These are phyloP conservation scores for Mycena sanguinolenta DNA, from an alignment of 768 basidiomycete species.

Conservation along the genomic window DNA sequence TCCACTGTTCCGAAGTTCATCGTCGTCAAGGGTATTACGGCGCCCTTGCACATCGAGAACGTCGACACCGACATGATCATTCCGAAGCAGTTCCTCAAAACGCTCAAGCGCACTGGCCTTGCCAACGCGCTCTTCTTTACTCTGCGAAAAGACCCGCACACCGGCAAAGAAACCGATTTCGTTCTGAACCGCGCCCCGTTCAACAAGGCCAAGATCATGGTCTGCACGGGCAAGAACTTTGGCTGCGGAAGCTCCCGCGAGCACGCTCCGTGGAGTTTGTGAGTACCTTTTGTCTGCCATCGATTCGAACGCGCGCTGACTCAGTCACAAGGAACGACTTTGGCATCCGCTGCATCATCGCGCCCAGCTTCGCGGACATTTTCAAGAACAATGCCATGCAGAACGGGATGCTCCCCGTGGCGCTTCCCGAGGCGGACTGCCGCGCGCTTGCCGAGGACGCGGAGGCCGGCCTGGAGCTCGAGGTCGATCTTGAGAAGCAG, in stretches of 20 bases:
- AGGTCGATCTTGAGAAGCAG: conserved; percentile 87
- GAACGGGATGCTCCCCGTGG: conserved; percentile 91
- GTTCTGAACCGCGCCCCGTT: conserved; percentile 87
- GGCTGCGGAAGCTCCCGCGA: conserved; percentile 93
- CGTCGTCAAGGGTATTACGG: conserved; percentile 79
- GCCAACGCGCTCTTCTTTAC: conserved; percentile 87
- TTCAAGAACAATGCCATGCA: conserved; percentile 93
- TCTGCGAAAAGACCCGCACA: conserved; percentile 82
- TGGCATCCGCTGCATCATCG: conserved; percentile 89
- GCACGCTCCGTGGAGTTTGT: conserved; percentile 92
- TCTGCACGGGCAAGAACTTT: conserved; percentile 91
- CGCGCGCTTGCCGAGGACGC: conserved; percentile 83
- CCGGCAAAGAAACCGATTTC: conserved; percentile 87
- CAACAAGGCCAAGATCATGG: conserved; percentile 80
- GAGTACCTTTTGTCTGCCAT: conserved; percentile 47
- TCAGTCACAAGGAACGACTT: conserved; percentile 77
- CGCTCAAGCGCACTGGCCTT: conserved; percentile 89
- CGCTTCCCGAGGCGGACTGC: conserved; percentile 79
- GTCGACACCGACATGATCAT: conserved; percentile 97
- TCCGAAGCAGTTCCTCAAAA: conserved; percentile 94
- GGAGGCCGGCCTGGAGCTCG: conserved; percentile 78
- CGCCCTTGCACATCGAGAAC: conserved; percentile 85
- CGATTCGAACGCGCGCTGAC: conserved; percentile 4
- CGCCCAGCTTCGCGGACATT: conserved; percentile 92
- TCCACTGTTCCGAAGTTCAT: conserved; percentile 74